Evolutionary conservation across 768 basidiomycete genomes (phyloP).

Genomic region (Calocybe cyanea): DNA sequence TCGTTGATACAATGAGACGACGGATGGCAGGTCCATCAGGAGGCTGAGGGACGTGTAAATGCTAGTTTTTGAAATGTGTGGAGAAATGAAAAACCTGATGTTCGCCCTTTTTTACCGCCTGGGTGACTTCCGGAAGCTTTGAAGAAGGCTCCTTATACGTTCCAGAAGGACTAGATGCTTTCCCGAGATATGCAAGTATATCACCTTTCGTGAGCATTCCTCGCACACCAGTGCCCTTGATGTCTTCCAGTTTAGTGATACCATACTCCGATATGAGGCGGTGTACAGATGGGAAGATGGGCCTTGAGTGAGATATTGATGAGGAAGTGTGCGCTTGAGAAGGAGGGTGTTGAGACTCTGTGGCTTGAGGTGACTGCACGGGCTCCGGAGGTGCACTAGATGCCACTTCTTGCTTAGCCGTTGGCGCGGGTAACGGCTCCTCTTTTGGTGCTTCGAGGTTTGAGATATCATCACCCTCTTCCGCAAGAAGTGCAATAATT

Average conservation of each 20-base stretch:
- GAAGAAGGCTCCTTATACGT: slow-evolving; percentile 55
- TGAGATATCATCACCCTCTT: slow-evolving; percentile 94
- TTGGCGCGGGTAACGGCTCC: slow-evolving; percentile 24
- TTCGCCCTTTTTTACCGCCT: slow-evolving; percentile 29
- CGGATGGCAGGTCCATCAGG: slow-evolving; percentile 66
- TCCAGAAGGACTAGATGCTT: slow-evolving; percentile 73
- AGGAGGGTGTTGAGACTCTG: slow-evolving; percentile 21
- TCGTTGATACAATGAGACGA: slow-evolving; percentile 58
- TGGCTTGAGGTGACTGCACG: slow-evolving; percentile 25
- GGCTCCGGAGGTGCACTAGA: slow-evolving; percentile 10
- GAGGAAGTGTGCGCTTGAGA: slow-evolving; percentile 30
- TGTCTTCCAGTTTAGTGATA: slow-evolving; percentile 55
- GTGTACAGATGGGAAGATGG: slow-evolving; percentile 88
- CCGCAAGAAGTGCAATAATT: slow-evolving; percentile 87
- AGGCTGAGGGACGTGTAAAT: slow-evolving; percentile 26
- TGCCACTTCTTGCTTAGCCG: slow-evolving; percentile 23
- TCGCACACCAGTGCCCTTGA: slow-evolving; percentile 85
- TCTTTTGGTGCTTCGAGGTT: slow-evolving; percentile 67
- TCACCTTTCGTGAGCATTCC: slow-evolving; percentile 98
- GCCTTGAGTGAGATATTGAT: slow-evolving; percentile 51
- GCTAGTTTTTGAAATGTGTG: background rate
- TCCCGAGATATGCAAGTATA: slow-evolving; percentile 81
- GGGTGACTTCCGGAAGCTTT: slow-evolving; percentile 26
- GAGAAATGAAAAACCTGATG: slow-evolving; percentile 21
- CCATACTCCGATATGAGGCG: slow-evolving; percentile 70